These are phyloP conservation scores for Leishmania tarentolae DNA, from an alignment of 208 protist genomes.

Conservation along the genomic window DNA sequence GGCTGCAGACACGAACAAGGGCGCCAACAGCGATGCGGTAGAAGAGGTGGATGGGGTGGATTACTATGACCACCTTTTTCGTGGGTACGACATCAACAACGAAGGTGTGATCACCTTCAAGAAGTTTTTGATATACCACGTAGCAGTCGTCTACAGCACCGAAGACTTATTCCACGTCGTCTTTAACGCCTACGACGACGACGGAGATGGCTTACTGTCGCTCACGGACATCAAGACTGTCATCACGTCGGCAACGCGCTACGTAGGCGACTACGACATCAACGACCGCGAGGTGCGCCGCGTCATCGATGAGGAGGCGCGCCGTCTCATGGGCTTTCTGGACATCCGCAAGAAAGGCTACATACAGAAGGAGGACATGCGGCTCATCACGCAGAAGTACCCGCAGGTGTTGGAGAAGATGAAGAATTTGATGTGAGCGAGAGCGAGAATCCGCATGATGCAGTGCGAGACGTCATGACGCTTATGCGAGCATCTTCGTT, in stretches of 20 bases:
- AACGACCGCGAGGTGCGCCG: constrained; percentile 73
- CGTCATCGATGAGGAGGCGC: constrained; percentile 81
- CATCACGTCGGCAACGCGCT: constrained; percentile 88
- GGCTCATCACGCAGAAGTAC: constrained; percentile 80
- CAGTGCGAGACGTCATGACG: neutral
- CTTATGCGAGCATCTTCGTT: neutral
- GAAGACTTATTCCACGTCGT: constrained; percentile 90
- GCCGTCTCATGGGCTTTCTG: constrained; percentile 81
- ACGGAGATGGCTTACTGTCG: constrained; percentile 90
- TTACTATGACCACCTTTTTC: constrained; percentile 85
- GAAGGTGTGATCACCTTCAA: constrained; percentile 90
- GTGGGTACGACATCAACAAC: constrained; percentile 85
- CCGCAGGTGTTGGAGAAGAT: constrained; percentile 91
- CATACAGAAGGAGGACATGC: constrained; percentile 77
- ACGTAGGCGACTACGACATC: constrained; percentile 88
- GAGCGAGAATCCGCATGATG: neutral
- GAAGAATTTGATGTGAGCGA: constrained; percentile 73
- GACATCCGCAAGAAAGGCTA: constrained; percentile 80
- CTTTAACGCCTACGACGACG: constrained; percentile 94
- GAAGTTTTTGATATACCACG: constrained; percentile 89
- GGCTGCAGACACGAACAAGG: neutral
- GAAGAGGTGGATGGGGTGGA: constrained; percentile 43
- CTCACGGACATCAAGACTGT: constrained; percentile 83
- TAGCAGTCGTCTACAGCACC: constrained; percentile 87
- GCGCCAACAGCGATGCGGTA: neutral